These are phyloP conservation scores for Gillenia trifoliata DNA, from an alignment of 306 rosid species.

Conservation along the genomic window DNA sequence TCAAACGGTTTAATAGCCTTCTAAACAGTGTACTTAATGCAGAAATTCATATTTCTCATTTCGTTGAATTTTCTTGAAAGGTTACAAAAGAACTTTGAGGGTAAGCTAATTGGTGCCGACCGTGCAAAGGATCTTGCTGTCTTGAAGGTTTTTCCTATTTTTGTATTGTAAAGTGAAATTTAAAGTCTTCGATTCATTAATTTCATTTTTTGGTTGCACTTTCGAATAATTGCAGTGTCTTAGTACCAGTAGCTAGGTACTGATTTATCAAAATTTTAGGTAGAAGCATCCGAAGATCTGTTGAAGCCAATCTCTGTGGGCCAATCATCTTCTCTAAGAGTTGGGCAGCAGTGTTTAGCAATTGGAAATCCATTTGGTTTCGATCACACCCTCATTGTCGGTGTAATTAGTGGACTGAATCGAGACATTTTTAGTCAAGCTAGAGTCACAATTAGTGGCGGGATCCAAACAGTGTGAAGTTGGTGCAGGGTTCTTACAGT, in stretches of 20 bases:
- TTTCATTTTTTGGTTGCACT: not conserved
- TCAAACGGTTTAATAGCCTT: too few relatives aligned
- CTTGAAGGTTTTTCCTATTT: slow-evolving; percentile 62
- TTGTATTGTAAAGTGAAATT: not conserved
- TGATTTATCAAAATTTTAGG: slow-evolving; percentile 40
- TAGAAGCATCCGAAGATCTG: slow-evolving; percentile 75
- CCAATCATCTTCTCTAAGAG: slow-evolving; percentile 68
- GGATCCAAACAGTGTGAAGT: slow-evolving; percentile 97
- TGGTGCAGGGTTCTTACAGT: too few relatives aligned
- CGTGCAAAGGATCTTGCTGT: slow-evolving; percentile 97
- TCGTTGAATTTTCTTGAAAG: too few relatives aligned
- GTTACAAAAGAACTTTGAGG: slow-evolving; percentile 86
- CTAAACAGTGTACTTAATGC: not conserved
- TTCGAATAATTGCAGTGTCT: not conserved
- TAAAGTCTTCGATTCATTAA: slow-evolving; percentile 4
- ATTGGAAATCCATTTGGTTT: slow-evolving; percentile 98
- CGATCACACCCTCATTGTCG: slow-evolving; percentile 93
- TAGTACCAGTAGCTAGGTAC: not conserved
- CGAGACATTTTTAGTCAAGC: slow-evolving; percentile 85
- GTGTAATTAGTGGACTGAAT: slow-evolving; percentile 84
- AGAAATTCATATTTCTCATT: slow-evolving; percentile 8
- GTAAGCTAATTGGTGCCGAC: slow-evolving; percentile 84
- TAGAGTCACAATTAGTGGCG: slow-evolving; percentile 93
- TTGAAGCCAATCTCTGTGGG: slow-evolving; percentile 74
- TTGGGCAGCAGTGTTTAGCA: slow-evolving; percentile 95